A percentile compares a stretch with the other conserved stretches of the same genome.
Evolutionary conservation across 768 basidiomycete genomes (phyloP).

Genomic region (Leccinum uliginosum): DNA sequence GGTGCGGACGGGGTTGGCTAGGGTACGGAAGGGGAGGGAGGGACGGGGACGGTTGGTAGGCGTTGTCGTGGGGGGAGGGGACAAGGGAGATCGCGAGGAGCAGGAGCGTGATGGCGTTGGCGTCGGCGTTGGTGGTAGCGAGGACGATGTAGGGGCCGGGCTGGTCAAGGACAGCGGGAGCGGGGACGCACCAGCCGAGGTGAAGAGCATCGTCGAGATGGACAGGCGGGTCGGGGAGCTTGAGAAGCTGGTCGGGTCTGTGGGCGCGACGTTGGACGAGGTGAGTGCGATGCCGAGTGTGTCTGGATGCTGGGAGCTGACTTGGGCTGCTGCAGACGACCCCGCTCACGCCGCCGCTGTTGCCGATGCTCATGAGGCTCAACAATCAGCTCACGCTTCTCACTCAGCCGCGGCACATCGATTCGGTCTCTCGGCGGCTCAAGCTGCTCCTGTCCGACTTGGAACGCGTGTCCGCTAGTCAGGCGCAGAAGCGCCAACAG

Average conservation of each 20-base stretch:
- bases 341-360: slow-evolving; percentile 73
- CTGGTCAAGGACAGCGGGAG: not conserved
- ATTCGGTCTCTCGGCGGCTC: slow-evolving; percentile 89
- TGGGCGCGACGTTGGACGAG: slow-evolving; percentile 40
- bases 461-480: slow-evolving; percentile 63
- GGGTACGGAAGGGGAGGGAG: slow-evolving; percentile 60
- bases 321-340: slow-evolving; percentile 49
- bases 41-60: slow-evolving; percentile 62
- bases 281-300: slow-evolving; percentile 34
- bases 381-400: slow-evolving; percentile 84
- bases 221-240: slow-evolving; percentile 82
- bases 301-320: no score
- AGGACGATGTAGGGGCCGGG: not conserved
- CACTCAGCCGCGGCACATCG: slow-evolving; percentile 93
- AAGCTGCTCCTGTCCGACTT: slow-evolving; percentile 91
- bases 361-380: slow-evolving; percentile 76
- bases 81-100: no score
- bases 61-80: slow-evolving; percentile 40
- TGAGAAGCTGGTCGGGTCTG: slow-evolving; percentile 79
- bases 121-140: no score
- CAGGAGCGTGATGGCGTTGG: not conserved
- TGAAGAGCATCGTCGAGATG: slow-evolving; percentile 61
- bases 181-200: slow-evolving; percentile 31
- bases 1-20: slow-evolving; percentile 65
- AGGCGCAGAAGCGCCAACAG: slow-evolving; percentile 23